Conservation (phyloP, 1,284 basidiomycete genomes). For the Anthracocystis setariae region DNA sequence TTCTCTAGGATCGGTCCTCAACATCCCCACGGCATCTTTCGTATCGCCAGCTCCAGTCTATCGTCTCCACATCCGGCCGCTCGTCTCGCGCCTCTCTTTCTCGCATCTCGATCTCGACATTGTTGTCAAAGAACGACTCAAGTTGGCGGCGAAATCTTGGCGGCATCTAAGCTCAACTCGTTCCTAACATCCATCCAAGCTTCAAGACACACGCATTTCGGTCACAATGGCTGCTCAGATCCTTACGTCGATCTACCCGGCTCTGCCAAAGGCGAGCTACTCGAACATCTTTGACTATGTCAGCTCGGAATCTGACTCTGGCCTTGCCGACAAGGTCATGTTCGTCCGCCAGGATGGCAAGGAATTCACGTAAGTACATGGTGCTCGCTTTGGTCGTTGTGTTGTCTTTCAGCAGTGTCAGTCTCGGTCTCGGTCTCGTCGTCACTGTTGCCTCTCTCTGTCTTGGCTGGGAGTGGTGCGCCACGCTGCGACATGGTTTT, state of each 20-base stretch:
- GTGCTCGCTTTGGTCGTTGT: background rate
- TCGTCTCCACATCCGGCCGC: background rate
- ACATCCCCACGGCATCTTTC: background rate
- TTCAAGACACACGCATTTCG: background rate
- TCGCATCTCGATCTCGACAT: background rate
- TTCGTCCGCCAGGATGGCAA: slow-evolving; percentile 50
- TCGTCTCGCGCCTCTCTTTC: background rate
- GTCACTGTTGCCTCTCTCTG: background rate
- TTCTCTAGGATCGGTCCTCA: background rate
- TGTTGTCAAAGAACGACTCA: background rate
- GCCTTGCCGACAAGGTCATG: slow-evolving; percentile 46
- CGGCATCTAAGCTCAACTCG: background rate
- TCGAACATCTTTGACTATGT: slow-evolving; percentile 53
- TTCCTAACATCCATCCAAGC: background rate
- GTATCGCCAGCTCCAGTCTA: background rate
- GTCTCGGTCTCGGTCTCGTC: slow-evolving; percentile 1
- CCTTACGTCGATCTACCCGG: slow-evolving; percentile 50
- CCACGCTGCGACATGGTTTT: no score
- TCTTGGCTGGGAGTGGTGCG: background rate
- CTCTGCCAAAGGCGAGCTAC: slow-evolving; percentile 50
- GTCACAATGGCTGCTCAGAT: slow-evolving; percentile 42
- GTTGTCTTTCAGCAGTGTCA: background rate
- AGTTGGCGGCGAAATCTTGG: no score
- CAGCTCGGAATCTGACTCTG: slow-evolving; percentile 43
- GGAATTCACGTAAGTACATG: slow-evolving; percentile 44